phyloP scores from a whole-genome alignment of 2,329 filamentous ascomycete species.

The Ophiostoma angusticollis region DNA sequence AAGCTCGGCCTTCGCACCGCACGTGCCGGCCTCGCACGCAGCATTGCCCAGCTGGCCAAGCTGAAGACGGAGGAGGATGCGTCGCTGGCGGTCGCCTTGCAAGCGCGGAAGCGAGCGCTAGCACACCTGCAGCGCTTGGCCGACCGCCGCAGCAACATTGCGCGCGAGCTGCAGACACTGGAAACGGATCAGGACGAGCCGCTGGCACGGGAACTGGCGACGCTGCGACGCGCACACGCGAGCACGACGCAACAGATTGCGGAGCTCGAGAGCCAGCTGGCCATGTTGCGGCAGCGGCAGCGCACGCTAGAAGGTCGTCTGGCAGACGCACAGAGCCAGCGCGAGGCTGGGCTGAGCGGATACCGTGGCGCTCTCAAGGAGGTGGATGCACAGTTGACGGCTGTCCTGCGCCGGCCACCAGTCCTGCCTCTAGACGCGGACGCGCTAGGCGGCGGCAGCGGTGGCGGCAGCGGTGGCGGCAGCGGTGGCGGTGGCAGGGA shows the following conservation, averaged over 20 bases:
- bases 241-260: conserved; percentile 49
- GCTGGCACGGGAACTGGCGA: conserved; percentile 46
- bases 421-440: conserved; percentile 39
- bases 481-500: conserved; percentile 6
- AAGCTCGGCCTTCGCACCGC: conserved; percentile 47
- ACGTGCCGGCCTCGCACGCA: conserved; percentile 49
- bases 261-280: conserved; percentile 50
- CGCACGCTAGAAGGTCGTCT: conserved; percentile 47
- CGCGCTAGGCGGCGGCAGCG: conserved; percentile 20
- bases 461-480: not conserved
- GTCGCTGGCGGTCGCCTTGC: conserved; percentile 43
- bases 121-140: conserved; percentile 41
- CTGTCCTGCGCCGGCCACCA: conserved; percentile 46
- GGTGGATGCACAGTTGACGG: conserved; percentile 48
- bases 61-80: conserved; percentile 58
- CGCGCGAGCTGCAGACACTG: conserved; percentile 38
- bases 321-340: conserved; percentile 47
- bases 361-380: conserved; percentile 55
- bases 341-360: conserved; percentile 59
- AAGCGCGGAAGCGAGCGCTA: conserved; percentile 43
- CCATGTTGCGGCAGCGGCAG: conserved; percentile 46
- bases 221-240: conserved; percentile 42
- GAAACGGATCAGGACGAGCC: conserved; percentile 44
- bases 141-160: conserved; percentile 36
- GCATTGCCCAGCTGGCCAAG: conserved; percentile 50